Evolutionary conservation across 768 basidiomycete genomes (phyloP), one percentile per base, ranked within the genome.

Genomic region (Termitomyces sp.): DNA sequence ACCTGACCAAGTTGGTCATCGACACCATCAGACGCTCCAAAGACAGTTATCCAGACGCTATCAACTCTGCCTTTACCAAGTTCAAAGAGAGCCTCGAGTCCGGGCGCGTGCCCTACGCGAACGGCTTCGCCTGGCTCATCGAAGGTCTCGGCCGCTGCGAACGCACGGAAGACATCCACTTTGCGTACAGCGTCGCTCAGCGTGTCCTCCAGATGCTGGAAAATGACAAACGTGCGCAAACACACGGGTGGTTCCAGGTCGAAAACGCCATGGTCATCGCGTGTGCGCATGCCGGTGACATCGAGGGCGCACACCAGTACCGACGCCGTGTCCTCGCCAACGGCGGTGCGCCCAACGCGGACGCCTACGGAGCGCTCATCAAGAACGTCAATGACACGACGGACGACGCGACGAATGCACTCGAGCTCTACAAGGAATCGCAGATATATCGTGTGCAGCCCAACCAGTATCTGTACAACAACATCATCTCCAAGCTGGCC

Each of bases 381-480:
- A 80, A 87, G 42, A 79, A 82, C 59, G 84, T 92, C 63, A 92
- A 89, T 71, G 94, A 98, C 62, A 97, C 96, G 21, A 98, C 97
- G 11, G 96, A 98, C 70, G 96, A 98, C 64, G 88, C 94, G 0
- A 80, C 85, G 3, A 91, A 94, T 60, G 95, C 94, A 0, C 75
- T 94, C 70, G 79, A 84, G 31, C 80, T 98, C 31, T 98, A 87
- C 74, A 74, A 85, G 30, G 95, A 99, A 70, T 79, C 88, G 21
- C 79, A 85, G 58, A 69, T 73, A 44, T 80, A 82, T 28, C 84
- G 85, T 9, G 89, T 96, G 40, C 62, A 65, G 33, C 88, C 93
- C 15, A 94, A 91, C 66, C 78, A 87, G 47, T 99, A 88, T 73
- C 81, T 99, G 40, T 99, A 89, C 78, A 98, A 99, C 76, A 98